Percentiles rank a stretch among this genome's conserved stretches.
These are phyloP conservation scores for Acanthamoeba castellanii DNA, from an alignment of 208 protist genomes.

Conservation along the genomic window DNA sequence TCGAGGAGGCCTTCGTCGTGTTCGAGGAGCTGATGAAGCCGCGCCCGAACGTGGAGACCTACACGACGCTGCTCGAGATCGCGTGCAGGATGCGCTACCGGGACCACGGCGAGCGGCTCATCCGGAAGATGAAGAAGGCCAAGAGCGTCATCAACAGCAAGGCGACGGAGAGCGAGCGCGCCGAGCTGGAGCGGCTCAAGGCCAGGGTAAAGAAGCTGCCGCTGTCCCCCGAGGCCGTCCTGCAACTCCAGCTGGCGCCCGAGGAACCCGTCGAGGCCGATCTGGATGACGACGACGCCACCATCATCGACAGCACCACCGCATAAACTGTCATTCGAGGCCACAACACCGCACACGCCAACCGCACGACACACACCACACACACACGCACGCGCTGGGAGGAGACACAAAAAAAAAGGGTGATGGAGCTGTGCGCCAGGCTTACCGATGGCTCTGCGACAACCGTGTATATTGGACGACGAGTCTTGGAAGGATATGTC, in stretches of 20 bases:
- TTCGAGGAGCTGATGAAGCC: conserved; percentile 4
- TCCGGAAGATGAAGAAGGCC: conserved; percentile 19
- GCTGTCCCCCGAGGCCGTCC: background rate
- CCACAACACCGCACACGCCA: background rate
- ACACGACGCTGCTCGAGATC: conserved; percentile 49
- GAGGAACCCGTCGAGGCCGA: background rate
- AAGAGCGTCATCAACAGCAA: background rate
- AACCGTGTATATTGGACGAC: background rate
- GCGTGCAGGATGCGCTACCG: conserved; percentile 48
- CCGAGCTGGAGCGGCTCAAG: conserved; percentile 43
- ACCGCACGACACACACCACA: background rate
- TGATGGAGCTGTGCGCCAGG: background rate
- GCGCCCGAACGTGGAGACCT: conserved; percentile 34
- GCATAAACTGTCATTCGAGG: background rate
- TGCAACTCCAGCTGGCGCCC: background rate
- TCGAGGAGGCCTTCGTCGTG: conserved; percentile 49
- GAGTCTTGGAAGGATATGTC: background rate
- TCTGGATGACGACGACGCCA: background rate
- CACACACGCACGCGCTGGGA: no score
- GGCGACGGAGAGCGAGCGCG: conserved; percentile 7
- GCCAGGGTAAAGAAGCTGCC: conserved; percentile 19
- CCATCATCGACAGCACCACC: background rate
- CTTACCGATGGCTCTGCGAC: background rate
- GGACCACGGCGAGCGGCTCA: conserved; percentile 29
- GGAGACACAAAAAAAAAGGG: no score